phyloP scores from a whole-genome alignment of 2,329 filamentous ascomycete species.

The Claviceps cyperi region DNA sequence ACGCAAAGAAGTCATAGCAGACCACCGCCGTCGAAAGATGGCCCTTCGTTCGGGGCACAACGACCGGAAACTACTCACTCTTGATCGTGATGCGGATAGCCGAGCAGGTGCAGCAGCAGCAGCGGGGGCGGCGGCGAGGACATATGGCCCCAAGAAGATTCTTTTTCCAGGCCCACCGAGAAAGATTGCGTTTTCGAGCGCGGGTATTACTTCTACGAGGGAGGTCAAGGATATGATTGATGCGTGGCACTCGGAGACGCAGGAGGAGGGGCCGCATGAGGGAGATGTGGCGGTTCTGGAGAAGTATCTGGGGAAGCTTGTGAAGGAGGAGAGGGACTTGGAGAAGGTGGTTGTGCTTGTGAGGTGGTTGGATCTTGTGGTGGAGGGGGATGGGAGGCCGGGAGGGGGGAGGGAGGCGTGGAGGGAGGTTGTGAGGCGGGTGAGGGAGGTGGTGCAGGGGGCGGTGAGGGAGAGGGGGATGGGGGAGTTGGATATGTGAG shows the following conservation, averaged over 20 bases:
- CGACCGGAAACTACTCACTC: conserved; percentile 10
- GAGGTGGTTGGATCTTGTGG: conserved; percentile 48
- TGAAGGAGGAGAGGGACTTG: conserved; percentile 63
- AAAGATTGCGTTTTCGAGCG: conserved; percentile 31
- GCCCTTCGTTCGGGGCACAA: conserved; percentile 34
- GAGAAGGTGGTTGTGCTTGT: conserved; percentile 57
- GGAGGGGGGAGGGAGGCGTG: conserved; percentile 29
- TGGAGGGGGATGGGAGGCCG: conserved; percentile 31
- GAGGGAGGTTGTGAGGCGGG: conserved; percentile 26
- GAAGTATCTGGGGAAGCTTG: conserved; percentile 57
- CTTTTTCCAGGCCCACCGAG: conserved; percentile 31
- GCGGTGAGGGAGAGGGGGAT: conserved; percentile 44
- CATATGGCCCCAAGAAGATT: conserved; percentile 27
- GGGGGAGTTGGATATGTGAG: conserved; percentile 30
- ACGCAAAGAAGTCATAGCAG: conserved; percentile 60
- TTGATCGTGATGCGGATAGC: conserved; percentile 13
- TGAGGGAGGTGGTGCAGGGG: conserved; percentile 37
- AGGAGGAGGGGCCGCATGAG: conserved; percentile 57
- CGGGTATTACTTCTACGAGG: conserved; percentile 24
- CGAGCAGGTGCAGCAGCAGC: conserved; percentile 3
- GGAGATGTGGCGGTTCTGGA: conserved; percentile 65
- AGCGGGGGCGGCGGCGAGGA: not conserved
- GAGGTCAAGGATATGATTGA: conserved; percentile 63
- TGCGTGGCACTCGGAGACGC: conserved; percentile 63
- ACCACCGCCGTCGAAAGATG: conserved; percentile 45